Base-by-base conservation (phyloP, 805 yeast species). In the Candida xyloterini region DNA sequence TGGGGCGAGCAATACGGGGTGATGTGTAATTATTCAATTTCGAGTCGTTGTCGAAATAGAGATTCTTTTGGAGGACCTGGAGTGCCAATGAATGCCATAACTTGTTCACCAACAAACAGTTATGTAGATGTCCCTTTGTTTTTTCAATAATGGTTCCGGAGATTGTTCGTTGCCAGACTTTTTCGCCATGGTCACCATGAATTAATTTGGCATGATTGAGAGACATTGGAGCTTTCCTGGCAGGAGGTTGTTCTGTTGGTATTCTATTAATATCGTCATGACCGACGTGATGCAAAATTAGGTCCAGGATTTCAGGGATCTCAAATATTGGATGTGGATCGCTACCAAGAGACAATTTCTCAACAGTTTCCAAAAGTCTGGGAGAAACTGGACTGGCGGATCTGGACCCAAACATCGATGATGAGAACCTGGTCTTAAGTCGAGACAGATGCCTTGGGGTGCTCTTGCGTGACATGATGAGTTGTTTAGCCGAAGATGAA, bases 261-360 rank as follows among this genome's bases (percentile, higher is more conserved):
- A 79, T 66, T 7, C 61, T 56, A 1, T 72, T 66, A 15, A 43
- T 31, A 35, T 55, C 60, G 44, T 71, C 75, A 18, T 65, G 60
- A 41, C 83, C 88, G n/a, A 83, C 81, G 55, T 68, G 77, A 18
- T 67, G 63, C 15, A 86, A 60, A 10, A 88, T 84, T 39, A 70
- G 68, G 44, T 68, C 60, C 11, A 88, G 66, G 37, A 88, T 81
- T 59, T 88, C 96, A 0, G 96, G 95, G 25, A 83, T 79, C 35
- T 70, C 67, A 53, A 88, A 83, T 7, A 88, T 81, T 11, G 61
- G 51, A 20, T 33, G 42, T 7, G 42, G 24, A n/a, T 27, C 30
- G 33, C n/a, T 25, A 59, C 39, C 41, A 10, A 35, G 22, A 10
- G 44, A 40, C 22, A 39, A 30, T 16, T 29, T 33, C 20, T 24